Evolutionary conservation across 805 yeast species (phyloP), one percentile per base, ranked within the genome.

Genomic region (Kodamaea jinghongensis): DNA sequence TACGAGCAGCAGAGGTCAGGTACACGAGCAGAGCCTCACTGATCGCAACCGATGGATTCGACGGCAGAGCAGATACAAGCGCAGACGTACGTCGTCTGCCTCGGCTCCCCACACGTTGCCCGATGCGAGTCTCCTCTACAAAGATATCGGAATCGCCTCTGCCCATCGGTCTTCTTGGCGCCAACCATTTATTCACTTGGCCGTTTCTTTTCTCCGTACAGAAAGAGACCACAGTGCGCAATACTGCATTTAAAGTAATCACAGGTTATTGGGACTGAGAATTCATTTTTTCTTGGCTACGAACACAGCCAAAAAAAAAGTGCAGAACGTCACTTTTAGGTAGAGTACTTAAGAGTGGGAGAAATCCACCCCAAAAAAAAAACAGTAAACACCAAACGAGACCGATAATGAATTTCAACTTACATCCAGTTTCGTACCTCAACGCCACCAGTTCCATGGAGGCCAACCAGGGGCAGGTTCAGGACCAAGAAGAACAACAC

Each of bases 391-490:
- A 27, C n/a, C 6, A 12, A 15, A 11, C 23, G 14, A 9, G 9
- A 42, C 16, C 13, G n/a, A n/a, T n/a, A n/a, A 63, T 66, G 67
- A 67, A 66, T 45, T 69, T 65, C 49, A 69, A 67, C 48, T 52
- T 68, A 35, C 75, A 69, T 47, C 75, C 75, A n/a, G 62, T 69
- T 22, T 56, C 72, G 20, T 69, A 69, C 43, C 59, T 69, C 31
- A 69, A 69, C 52, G 73, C 73, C 26, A 46, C 58, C 17, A 23
- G 47, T 30, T 8, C 34, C 22, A 33, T 20, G 35, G 20, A 8
- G 29, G 16, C 33, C 14, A 16, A 17, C 22, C 28, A 16, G 16
- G 17, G 14, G 27, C 34, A 31, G n/a, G 25, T 16, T 8, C 23
- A 9, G 22, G 28, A 29, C 26, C 28, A 29, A 31, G 12, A 32